Evolutionary conservation across 257 asterid species (phyloP).

Genomic region (Penstemon eatonii): DNA sequence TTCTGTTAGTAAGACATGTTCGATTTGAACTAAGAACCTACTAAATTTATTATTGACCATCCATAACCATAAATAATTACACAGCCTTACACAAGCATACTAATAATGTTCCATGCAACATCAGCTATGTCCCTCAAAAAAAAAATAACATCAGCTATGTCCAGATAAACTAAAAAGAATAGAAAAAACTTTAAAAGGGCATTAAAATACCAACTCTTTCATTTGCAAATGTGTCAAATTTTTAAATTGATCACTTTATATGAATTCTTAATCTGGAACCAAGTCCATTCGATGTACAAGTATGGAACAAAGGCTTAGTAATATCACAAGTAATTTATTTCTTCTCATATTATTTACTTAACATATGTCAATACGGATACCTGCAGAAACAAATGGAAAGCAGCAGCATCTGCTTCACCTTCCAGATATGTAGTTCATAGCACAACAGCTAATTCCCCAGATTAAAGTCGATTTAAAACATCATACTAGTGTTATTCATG

Average conservation of each 20-base stretch:
- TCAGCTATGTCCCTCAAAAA: too few relatives aligned
- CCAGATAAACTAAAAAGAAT: too few relatives aligned
- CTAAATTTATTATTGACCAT: too few relatives aligned
- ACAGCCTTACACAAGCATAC: too few relatives aligned
- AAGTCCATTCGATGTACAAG: background rate
- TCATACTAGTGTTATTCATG: too few relatives aligned
- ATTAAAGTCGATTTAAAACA: slow-evolving; percentile 10
- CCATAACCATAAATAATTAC: too few relatives aligned
- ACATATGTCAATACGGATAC: background rate
- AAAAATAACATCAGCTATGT: too few relatives aligned
- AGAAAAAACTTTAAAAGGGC: too few relatives aligned
- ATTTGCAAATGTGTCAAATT: background rate
- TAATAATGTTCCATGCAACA: too few relatives aligned
- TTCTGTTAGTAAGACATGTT: too few relatives aligned
- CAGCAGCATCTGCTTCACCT: background rate
- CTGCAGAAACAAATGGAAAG: background rate
- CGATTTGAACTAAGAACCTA: too few relatives aligned
- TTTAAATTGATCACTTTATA: background rate
- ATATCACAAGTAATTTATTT: background rate
- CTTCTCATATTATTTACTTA: background rate
- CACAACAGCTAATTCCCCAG: background rate
- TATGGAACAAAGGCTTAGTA: background rate
- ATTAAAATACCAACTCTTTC: background rate
- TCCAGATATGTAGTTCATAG: background rate
- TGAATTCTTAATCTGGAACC: slow-evolving; percentile 2